Base-by-base conservation (phyloP, 805 yeast genomes). In the Ogataea pignaliae region DNA sequence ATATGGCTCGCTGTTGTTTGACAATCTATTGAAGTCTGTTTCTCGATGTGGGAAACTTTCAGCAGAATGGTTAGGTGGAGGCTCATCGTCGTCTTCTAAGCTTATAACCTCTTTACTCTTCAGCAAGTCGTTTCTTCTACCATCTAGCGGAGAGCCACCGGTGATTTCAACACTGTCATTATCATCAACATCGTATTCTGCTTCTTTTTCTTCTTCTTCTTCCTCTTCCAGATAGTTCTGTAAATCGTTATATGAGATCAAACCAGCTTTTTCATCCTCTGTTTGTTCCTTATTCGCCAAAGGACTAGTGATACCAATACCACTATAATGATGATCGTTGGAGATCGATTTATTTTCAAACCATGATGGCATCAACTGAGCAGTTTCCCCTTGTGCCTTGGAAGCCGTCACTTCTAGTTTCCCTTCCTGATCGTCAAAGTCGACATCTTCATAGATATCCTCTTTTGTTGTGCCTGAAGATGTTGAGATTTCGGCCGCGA, bases 171-270 rank as follows among this genome's bases (percentile, higher is more conserved):
- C 31, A 6, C 18, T 29, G 11, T 34, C 45, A 29, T 33, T 18
- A 21, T 21, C 4, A 21, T 21, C 7, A n/a, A n/a, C n/a, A n/a
- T n/a, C n/a, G n/a, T n/a, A n/a, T 16, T 42, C 44, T 14, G 28
- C 45, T 6, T 21, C 40, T 18, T 35, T 42, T 6, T 49, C 59
- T n/a, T n/a, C 7, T 16, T 42, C 44, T 14, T 30, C 45, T 6
- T 21, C 40, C 16, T 35, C 43, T 6, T 49, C 59, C 12, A 49
- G 40, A 36, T 61, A 55, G 29, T 61, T 69, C 41, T 66, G 66
- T 1, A 77, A 75, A 44, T 76, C 81, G 35, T 61, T 59, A 75
- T 78, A 78, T 0, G 81, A 64, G 4, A 78, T 66, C 39, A 80
- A 56, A 0, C 82, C 83, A 1, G 70, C 73, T 36, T 64, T 63